phyloP scores from a whole-genome alignment of 805 yeast species.

The Phaffomyces antillensis region DNA sequence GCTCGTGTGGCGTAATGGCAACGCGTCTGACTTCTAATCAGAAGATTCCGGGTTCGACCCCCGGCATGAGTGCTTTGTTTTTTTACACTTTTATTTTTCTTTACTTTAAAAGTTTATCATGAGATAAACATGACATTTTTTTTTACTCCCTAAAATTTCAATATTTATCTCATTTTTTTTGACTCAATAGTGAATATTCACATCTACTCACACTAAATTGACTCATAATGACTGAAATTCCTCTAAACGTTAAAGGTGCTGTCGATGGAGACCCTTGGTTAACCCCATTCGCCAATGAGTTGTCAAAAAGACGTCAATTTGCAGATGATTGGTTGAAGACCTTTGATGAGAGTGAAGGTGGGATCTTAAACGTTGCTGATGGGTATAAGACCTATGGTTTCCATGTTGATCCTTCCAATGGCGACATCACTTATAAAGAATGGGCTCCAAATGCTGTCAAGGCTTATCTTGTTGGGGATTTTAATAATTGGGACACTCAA shows the following conservation, averaged over 20 bases:
- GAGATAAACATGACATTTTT: no score
- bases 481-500: slow-evolving; percentile 71
- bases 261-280: slow-evolving; percentile 79
- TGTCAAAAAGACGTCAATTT: slow-evolving; percentile 58
- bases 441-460: slow-evolving; percentile 84
- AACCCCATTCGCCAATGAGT: slow-evolving; percentile 63
- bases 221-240: slow-evolving; percentile 3
- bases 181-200: no score
- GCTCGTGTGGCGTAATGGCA: slow-evolving; percentile 51
- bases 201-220: background rate
- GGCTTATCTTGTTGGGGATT: slow-evolving; percentile 86
- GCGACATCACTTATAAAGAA: slow-evolving; percentile 58
- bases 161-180: background rate
- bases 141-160: background rate
- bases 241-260: slow-evolving; percentile 35
- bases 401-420: slow-evolving; percentile 40
- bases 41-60: slow-evolving; percentile 52
- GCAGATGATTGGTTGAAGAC: slow-evolving; percentile 58
- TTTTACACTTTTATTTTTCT: background rate
- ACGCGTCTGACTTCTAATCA: slow-evolving; percentile 51
- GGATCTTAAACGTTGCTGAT: slow-evolving; percentile 62
- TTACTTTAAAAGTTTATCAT: background rate
- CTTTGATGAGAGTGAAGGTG: slow-evolving; percentile 54
- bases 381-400: slow-evolving; percentile 75
- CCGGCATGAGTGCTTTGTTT: slow-evolving; percentile 40